Percentiles rank a stretch among this genome's conserved stretches.
Conservation (phyloP, 495 filamentous ascomycete genomes). For the Chaetomium fimeti region DNA sequence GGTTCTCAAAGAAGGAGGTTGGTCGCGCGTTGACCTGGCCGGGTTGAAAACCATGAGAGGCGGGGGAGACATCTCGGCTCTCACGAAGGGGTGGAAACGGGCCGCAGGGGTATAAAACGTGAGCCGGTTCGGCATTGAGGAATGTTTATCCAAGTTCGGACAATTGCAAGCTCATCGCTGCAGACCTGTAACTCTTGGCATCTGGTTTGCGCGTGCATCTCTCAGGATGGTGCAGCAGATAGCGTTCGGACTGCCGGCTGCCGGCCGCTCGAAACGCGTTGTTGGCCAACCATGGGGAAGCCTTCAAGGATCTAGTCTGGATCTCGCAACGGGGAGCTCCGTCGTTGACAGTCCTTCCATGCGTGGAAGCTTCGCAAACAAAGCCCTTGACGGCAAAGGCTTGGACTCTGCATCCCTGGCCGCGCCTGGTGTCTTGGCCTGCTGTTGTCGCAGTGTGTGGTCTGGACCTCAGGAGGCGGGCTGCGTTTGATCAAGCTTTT, state of each 20-base stretch:
- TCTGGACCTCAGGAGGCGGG: background rate
- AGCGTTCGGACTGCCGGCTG: conserved; percentile 19
- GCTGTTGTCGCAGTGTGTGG: background rate
- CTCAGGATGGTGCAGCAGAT: conserved; percentile 25
- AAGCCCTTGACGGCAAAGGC: background rate
- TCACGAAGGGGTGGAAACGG: background rate
- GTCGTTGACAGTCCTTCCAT: conserved; percentile 11
- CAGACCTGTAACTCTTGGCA: conserved; percentile 25
- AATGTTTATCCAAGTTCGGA: background rate
- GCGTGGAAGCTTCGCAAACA: conserved; percentile 17
- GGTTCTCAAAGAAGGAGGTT: background rate
- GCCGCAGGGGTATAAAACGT: background rate
- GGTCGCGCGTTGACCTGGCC: background rate
- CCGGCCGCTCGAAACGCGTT: conserved; percentile 28
- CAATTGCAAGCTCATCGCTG: background rate
- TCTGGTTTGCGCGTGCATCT: conserved; percentile 20
- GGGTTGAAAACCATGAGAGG: background rate
- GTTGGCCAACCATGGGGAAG: conserved; percentile 18
- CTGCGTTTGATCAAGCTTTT: background rate
- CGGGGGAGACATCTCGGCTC: background rate
- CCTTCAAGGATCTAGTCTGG: conserved; percentile 7
- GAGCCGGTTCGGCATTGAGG: conserved; percentile 5
- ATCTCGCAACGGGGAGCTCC: conserved; percentile 2
- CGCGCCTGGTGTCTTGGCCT: background rate
- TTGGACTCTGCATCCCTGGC: background rate